Base-by-base conservation (phyloP, 1,284 basidiomycete genomes). In the Rhizoctonia solani region DNA sequence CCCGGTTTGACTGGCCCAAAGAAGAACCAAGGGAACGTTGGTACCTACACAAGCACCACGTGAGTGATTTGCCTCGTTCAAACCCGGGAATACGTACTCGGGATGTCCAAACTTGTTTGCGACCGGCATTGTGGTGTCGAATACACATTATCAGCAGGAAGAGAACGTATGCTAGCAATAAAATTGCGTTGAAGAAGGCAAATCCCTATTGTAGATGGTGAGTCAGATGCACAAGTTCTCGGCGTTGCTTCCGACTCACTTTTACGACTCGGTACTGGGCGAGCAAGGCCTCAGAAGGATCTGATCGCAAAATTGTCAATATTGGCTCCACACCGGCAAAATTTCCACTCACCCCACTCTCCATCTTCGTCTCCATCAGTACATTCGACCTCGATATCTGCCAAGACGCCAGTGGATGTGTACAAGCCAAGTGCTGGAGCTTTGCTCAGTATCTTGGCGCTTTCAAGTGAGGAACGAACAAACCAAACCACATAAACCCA, bases 401-500 rank as follows among this genome's bases (percentile, higher is more conserved):
- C 85, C 23, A 88, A 85, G 71, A 86, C 85, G 27, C 90, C 90
- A 49, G 86, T 86, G 47, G 82, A 82, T 58, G 90, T 77, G 74
- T 86, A 90, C 23, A 84, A 81, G 63, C 87, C 88, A 67, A 92
- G 84, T 69, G 87, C 90, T 90, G 72, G 39, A 68, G 54, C 8
- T 29, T 42, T 14, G 16, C 39, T 54, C 52, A 53, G 65, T 34
- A 13, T 41, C 49, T 47, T 67, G 39, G 67, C 44, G 13, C 16
- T 49, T 53, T 42, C 23, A 49, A 29, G 52, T 39, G 27, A 42
- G 47, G 25, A 32, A 23, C 37, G 16, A 49, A 79, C 86, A 70
- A 72, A 90, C 89, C 84, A 29, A 91, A 81, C 89, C 89, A 92
- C 69, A 92, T 84, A 52, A 87, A 82, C n/a, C 87, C 89, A 46